Conservation (phyloP, 2,329 filamentous ascomycete genomes). For the Monilinia polystroma region DNA sequence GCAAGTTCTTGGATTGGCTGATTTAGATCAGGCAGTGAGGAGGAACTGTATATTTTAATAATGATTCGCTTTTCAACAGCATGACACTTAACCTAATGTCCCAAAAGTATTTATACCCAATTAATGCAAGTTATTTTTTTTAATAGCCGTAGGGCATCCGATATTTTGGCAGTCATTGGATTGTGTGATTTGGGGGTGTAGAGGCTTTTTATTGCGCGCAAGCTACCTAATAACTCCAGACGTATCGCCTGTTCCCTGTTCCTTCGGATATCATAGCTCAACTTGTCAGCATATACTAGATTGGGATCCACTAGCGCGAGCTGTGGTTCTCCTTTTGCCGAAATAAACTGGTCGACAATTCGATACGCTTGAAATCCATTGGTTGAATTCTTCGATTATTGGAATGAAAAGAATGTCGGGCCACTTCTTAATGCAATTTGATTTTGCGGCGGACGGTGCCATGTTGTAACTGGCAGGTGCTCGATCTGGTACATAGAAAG, state of each 20-base stretch:
- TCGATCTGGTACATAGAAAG: too few relatives aligned
- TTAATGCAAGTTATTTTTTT: not conserved
- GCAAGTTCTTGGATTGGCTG: conserved; percentile 16
- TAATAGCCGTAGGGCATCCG: not conserved
- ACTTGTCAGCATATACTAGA: not conserved
- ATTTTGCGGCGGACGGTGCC: too few relatives aligned
- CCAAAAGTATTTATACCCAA: conserved; percentile 12
- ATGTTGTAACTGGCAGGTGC: too few relatives aligned
- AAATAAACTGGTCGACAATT: not conserved
- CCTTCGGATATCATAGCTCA: not conserved
- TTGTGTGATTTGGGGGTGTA: not conserved
- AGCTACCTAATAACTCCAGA: not conserved
- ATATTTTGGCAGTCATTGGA: not conserved
- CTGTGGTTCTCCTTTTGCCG: not conserved
- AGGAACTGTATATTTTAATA: not conserved
- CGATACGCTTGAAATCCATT: too few relatives aligned
- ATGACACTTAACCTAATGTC: conserved; percentile 11
- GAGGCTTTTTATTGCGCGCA: not conserved
- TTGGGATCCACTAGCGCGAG: too few relatives aligned
- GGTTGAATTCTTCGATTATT: too few relatives aligned
- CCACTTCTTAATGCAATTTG: not conserved
- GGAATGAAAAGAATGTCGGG: too few relatives aligned
- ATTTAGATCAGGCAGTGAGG: not conserved
- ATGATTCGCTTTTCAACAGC: not conserved
- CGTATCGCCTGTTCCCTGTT: not conserved